A percentile compares a stretch with the other conserved stretches of the same genome.
Evolutionary conservation across 768 basidiomycete genomes (phyloP).

Genomic region (Tubosaeta sp.): DNA sequence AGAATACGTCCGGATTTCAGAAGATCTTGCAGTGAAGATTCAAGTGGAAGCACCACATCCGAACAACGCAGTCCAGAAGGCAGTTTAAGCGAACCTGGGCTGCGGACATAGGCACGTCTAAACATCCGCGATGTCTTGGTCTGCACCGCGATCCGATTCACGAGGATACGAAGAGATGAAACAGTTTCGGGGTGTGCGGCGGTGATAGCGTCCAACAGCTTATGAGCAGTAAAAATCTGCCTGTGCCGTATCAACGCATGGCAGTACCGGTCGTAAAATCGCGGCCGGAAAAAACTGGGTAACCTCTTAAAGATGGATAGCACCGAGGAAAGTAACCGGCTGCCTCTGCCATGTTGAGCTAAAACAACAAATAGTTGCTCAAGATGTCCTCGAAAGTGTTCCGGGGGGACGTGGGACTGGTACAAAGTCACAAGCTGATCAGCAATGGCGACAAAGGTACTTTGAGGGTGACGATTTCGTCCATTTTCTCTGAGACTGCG

Average conservation of each 20-base stretch:
- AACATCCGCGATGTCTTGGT: conserved; percentile 7
- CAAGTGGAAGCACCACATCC: conserved; percentile 8
- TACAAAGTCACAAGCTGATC: conserved; percentile 38
- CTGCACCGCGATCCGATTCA: conserved; percentile 5
- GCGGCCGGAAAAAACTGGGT: conserved; percentile 38
- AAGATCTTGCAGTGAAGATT: conserved; percentile 19
- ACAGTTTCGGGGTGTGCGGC: conserved; percentile 9
- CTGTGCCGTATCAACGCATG: conserved; percentile 39
- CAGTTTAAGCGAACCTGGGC: conserved; percentile 10
- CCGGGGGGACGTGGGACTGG: conserved; percentile 27
- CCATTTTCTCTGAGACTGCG: conserved; percentile 34
- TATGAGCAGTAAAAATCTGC: conserved; percentile 34
- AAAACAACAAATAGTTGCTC: conserved; percentile 40
- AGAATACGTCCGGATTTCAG: conserved; percentile 34
- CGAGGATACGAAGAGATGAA: conserved; percentile 5
- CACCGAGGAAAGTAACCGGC: conserved; percentile 37
- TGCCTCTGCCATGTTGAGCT: conserved; percentile 37
- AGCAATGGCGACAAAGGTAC: conserved; percentile 32
- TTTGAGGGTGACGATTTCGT: conserved; percentile 26
- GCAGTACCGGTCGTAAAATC: conserved; percentile 36
- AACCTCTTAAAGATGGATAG: conserved; percentile 33
- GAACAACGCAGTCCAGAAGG: conserved; percentile 15
- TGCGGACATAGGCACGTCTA: conserved; percentile 4
- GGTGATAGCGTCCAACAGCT: conserved; percentile 25
- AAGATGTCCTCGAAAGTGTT: conserved; percentile 41